Base-by-base conservation (phyloP, 805 yeast species). In the Saccharomyces jurei region DNA sequence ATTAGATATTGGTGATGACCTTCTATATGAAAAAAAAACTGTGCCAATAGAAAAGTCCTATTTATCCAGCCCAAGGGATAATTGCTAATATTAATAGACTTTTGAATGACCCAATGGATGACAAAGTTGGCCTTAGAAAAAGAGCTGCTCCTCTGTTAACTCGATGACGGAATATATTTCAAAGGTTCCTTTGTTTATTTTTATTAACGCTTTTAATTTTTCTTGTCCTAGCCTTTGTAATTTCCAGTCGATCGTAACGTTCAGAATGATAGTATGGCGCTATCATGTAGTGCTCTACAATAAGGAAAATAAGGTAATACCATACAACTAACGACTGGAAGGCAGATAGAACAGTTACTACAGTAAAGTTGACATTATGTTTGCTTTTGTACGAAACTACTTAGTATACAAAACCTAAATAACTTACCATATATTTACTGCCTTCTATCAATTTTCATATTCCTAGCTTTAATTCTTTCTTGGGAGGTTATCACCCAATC, bases 401-500 rank as follows among this genome's bases (percentile, higher is more conserved):
- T 31, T 54, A 36, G 30, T 28, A 36, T 27, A 47, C 30, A 48
- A 25, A 25, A 8, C 22, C 30, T 27, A 4, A 21, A n/a, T 2
- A 13, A 17, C 32, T n/a, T 22, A n/a, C 6, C 9, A 36, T 8
- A 11, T 28, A 31, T 28, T 50, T 50, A 64, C 41, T 53, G 64
- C 49, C 66, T 60, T 46, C 55, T 63, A 48, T 68, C 72, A 2
- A 84, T 75, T 63, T 90, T 75, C 55, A 83, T 73, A 10, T 74
- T 67, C 61, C 90, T 77, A 11, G 86, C 83, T 54, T 76, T 79
- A 50, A 77, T 78, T 59, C 94, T 77, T 62, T 91, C 97, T 47
- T 78, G 80, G 2, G 89, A 89, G 9, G 89, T 83, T 58, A 91
- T 72, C 1, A 84, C 84, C 96, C 97, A 90, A 41, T 77, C 78